Evolutionary conservation across 805 yeast species (phyloP).

Genomic region (Lachancea sp.): DNA sequence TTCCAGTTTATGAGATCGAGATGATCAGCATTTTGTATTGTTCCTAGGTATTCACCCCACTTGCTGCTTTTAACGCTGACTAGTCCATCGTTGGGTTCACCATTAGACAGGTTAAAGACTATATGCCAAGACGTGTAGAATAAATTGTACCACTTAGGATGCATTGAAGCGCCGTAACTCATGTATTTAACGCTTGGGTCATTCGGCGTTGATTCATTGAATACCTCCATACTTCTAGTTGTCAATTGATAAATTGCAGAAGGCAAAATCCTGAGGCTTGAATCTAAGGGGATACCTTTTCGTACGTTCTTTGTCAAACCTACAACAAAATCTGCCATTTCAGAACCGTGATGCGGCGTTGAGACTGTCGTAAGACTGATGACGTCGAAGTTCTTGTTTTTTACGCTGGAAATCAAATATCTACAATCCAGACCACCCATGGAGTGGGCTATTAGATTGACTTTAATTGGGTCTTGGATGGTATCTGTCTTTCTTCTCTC

Average conservation of each 20-base stretch:
- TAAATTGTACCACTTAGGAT: constrained; percentile 55
- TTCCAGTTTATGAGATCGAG: constrained; percentile 83
- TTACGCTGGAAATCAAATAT: constrained; percentile 56
- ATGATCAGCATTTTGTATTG: constrained; percentile 74
- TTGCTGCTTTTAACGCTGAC: constrained; percentile 70
- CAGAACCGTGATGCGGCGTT: constrained; percentile 86
- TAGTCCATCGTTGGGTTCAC: constrained; percentile 75
- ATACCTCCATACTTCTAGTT: constrained; percentile 42
- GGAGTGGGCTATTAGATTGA: constrained; percentile 80
- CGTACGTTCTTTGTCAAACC: constrained; percentile 26
- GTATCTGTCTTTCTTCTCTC: constrained; percentile 2
- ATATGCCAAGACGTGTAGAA: constrained; percentile 61
- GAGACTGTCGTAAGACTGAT: constrained; percentile 76
- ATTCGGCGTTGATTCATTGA: constrained; percentile 48
- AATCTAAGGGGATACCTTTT: constrained; percentile 22
- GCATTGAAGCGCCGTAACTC: constrained; percentile 74
- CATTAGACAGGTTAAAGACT: constrained; percentile 38
- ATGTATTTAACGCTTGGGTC: constrained; percentile 63
- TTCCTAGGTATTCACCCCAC: constrained; percentile 84
- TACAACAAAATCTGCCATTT: constrained; percentile 66
- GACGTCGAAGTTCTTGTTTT: constrained; percentile 46
- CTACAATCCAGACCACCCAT: constrained; percentile 93
- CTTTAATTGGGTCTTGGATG: constrained; percentile 37
- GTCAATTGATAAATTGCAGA: constrained; percentile 60
- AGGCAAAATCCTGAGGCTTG: constrained; percentile 26